Evolutionary conservation across 495 filamentous ascomycete genomes (phyloP).

Genomic region (Aspergillus homomorphus): DNA sequence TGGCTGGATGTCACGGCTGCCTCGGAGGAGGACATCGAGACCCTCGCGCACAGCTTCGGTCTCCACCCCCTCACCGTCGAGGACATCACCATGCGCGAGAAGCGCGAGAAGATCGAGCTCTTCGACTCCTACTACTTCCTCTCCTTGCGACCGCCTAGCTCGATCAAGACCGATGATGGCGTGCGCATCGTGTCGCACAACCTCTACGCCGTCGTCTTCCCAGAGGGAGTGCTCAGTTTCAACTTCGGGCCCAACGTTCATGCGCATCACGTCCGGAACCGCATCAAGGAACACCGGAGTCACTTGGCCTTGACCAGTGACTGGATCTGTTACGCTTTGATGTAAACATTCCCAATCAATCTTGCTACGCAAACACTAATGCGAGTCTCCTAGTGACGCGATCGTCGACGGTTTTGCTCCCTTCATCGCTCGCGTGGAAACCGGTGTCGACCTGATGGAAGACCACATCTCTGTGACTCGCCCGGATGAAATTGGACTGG

Average conservation of each 20-base stretch:
- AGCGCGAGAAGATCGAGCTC: conserved; percentile 90
- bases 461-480: conserved; percentile 82
- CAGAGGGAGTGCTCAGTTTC: conserved; percentile 83
- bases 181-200: conserved; percentile 73
- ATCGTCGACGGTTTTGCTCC: conserved; percentile 91
- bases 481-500: conserved; percentile 71
- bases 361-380: conserved; percentile 2
- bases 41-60: conserved; percentile 75
- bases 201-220: conserved; percentile 88
- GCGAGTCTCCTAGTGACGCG: conserved; percentile 60
- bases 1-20: conserved; percentile 88
- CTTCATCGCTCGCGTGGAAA: conserved; percentile 71
- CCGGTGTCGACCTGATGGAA: conserved; percentile 80
- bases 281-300: conserved; percentile 81
- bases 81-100: conserved; percentile 87
- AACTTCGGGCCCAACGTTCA: conserved; percentile 76
- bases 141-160: conserved; percentile 79
- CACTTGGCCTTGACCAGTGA: conserved; percentile 83
- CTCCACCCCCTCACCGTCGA: conserved; percentile 88
- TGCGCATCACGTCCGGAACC: conserved; percentile 73
- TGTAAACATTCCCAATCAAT: conserved; percentile 46
- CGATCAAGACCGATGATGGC: conserved; percentile 63
- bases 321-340: conserved; percentile 96
- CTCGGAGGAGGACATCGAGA: conserved; percentile 76
- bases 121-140: conserved; percentile 92